Conservation (phyloP, 2,329 filamentous ascomycete species). For the Ceratocystis huliohia region DNA sequence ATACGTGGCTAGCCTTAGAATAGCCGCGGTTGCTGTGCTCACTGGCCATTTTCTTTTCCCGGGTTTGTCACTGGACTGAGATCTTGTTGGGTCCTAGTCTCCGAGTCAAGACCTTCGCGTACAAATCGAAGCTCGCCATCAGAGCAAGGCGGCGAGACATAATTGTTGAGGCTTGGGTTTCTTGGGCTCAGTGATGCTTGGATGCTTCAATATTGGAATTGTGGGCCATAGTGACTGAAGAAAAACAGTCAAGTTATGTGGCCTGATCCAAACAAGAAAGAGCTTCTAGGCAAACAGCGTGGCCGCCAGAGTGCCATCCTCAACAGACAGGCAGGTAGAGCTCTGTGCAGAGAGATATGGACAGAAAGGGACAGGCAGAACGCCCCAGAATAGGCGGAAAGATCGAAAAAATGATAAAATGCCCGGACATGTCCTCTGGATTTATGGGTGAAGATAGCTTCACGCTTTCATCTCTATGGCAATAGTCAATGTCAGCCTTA, state of each 20-base stretch:
- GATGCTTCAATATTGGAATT: background rate
- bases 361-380: too few relatives aligned
- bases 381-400: background rate
- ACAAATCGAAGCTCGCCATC: too few relatives aligned
- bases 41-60: background rate
- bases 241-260: background rate
- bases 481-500: background rate
- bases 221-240: background rate
- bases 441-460: background rate
- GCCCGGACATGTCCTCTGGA: background rate
- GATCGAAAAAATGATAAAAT: background rate
- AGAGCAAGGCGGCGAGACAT: too few relatives aligned
- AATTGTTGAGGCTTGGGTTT: background rate
- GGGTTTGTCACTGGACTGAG: background rate
- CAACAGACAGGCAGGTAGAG: too few relatives aligned
- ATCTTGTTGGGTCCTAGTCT: background rate
- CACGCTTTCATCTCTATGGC: slow-evolving; percentile 8
- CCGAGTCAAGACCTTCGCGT: too few relatives aligned
- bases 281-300: background rate
- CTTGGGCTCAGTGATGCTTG: background rate
- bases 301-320: too few relatives aligned
- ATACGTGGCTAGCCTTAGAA: background rate
- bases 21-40: background rate
- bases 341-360: too few relatives aligned
- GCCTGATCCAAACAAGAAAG: background rate